A percentile compares a stretch with the other conserved stretches of the same genome.
These are phyloP conservation scores for Chiua virens DNA, from an alignment of 768 basidiomycete genomes.

Conservation along the genomic window DNA sequence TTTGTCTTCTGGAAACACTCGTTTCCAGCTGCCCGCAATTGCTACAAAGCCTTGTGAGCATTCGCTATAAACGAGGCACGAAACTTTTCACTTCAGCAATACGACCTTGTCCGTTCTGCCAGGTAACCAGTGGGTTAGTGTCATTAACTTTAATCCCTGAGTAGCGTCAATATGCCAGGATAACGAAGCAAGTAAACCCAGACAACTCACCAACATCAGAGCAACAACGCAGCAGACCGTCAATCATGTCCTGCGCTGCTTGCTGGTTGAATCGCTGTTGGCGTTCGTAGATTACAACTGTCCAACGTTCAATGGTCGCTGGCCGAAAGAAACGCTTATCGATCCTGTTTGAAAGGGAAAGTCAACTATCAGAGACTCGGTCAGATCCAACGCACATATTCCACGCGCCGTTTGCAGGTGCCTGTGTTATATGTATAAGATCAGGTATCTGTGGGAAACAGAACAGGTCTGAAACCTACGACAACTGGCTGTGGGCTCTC, in stretches of 20 bases:
- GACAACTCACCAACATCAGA: conserved; percentile 56
- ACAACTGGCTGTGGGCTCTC: conserved; percentile 57
- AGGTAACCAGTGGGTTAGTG: conserved; percentile 44
- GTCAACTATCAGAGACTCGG: background rate
- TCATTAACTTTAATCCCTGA: conserved; percentile 60
- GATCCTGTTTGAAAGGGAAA: conserved; percentile 44
- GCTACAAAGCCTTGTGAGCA: conserved; percentile 26
- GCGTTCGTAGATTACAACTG: conserved; percentile 66
- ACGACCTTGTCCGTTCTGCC: conserved; percentile 57
- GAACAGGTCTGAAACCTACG: conserved; percentile 36
- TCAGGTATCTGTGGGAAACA: background rate
- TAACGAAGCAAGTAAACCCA: background rate
- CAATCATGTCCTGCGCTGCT: conserved; percentile 54
- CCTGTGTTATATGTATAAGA: conserved; percentile 33
- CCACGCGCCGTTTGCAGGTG: conserved; percentile 70
- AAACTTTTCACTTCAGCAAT: conserved; percentile 43
- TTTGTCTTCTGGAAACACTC: conserved; percentile 42
- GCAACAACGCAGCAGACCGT: conserved; percentile 49
- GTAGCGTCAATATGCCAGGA: background rate
- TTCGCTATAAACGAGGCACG: background rate
- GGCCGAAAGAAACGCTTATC: conserved; percentile 70
- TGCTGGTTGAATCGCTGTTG: conserved; percentile 51
- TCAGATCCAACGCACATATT: conserved; percentile 55
- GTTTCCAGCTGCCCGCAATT: conserved; percentile 52
- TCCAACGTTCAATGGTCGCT: conserved; percentile 54